Evolutionary conservation across 306 rosid genomes (phyloP).

Genomic region (Spatholobus suberectus): DNA sequence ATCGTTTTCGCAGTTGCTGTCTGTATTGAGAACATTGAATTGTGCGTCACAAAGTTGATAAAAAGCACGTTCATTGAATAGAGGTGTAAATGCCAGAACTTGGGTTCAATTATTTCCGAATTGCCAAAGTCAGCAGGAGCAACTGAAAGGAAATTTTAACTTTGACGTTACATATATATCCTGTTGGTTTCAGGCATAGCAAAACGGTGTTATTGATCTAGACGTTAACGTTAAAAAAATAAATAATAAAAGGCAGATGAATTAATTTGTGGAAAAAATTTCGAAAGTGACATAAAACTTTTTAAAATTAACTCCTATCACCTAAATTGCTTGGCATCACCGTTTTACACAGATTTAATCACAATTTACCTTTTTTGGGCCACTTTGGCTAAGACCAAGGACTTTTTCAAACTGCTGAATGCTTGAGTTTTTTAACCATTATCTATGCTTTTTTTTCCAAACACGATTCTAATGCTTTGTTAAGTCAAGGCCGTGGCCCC

Average conservation of each 20-base stretch:
- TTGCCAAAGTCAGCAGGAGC: conserved; percentile 12
- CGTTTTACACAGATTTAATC: background rate
- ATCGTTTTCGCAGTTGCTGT: conserved; percentile 37
- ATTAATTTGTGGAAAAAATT: background rate
- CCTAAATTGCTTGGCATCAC: background rate
- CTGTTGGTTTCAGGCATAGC: background rate
- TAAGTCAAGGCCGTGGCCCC: conserved; percentile 26
- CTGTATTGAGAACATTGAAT: conserved; percentile 33
- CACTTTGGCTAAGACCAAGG: background rate
- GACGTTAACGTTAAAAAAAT: background rate
- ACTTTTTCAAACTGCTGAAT: background rate
- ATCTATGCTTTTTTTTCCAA: background rate
- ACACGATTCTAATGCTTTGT: background rate
- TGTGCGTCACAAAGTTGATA: conserved; percentile 21
- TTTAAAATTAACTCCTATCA: background rate
- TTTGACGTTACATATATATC: conserved; percentile 20
- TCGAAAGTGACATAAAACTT: background rate
- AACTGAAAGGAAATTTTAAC: conserved; percentile 19
- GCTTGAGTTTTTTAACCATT: background rate
- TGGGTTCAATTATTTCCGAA: background rate
- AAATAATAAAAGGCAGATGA: background rate
- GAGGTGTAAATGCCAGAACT: conserved; percentile 12
- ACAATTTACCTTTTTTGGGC: background rate
- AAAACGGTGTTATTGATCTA: background rate
- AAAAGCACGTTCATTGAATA: conserved; percentile 38